Evolutionary conservation across 805 yeast species (phyloP).

Genomic region (Metschnikowia cerradonensis): DNA sequence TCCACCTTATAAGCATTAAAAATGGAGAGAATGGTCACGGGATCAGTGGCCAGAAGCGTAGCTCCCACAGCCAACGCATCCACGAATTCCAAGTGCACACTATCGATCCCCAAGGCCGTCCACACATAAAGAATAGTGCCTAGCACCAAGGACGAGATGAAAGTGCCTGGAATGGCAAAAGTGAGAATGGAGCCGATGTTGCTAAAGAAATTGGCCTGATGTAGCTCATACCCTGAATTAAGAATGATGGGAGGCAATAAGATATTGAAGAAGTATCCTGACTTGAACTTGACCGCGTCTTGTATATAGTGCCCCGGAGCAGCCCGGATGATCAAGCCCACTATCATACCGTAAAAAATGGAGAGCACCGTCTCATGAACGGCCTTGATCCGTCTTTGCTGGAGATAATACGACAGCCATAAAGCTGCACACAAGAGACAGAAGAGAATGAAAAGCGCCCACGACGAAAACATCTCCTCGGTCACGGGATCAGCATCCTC

Average conservation of each 20-base stretch:
- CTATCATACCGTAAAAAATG: constrained; percentile 94
- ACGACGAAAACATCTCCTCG: constrained; percentile 92
- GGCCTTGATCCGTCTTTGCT: constrained; percentile 86
- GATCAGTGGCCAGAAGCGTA: constrained; percentile 96
- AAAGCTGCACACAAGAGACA: constrained; percentile 79
- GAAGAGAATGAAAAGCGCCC: constrained; percentile 91
- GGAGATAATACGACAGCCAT: constrained; percentile 92
- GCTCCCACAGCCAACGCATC: constrained; percentile 98
- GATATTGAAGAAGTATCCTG: constrained; percentile 89
- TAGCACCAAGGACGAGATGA: constrained; percentile 82
- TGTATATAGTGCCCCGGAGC: constrained; percentile 97
- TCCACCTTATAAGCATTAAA: constrained; percentile 98
- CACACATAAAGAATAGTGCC: constrained; percentile 86
- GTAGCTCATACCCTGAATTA: constrained; percentile 94
- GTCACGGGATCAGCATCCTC: constrained; percentile 76
- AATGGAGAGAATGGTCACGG: constrained; percentile 92
- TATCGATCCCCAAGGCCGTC: constrained; percentile 89
- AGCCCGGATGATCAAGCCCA: constrained; percentile 84
- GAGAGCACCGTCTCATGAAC: constrained; percentile 97
- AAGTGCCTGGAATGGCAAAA: constrained; percentile 97
- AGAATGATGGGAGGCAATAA: constrained; percentile 93
- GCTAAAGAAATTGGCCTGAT: constrained; percentile 91
- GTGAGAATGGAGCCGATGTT: constrained; percentile 87
- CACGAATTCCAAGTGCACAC: constrained; percentile 85
- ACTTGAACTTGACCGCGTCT: constrained; percentile 92